Evolutionary conservation across 2,329 filamentous ascomycete species (phyloP), one percentile per base, ranked within the genome.

Genomic region (Alternaria burnsii): DNA sequence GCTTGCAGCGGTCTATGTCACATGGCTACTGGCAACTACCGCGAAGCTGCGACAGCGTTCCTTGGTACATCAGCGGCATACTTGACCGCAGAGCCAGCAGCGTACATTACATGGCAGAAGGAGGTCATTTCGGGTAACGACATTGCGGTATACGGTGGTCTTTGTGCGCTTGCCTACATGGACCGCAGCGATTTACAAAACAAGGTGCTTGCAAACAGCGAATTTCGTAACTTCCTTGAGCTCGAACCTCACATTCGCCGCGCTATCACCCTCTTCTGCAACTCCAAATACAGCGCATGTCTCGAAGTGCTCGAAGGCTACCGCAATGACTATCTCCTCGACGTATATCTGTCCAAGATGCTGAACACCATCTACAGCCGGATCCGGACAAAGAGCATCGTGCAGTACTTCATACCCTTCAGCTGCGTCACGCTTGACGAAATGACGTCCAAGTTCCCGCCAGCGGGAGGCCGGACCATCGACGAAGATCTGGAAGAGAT

Each of bases 191-290:
- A 92, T 62, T 84, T 99, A 22, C 91, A 95, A 76, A 82, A 80
- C 6, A 83, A 84, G 7, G 93, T 98, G 3, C 86, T 99, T 0
- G 92, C 95, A 38, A 97, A 93, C 55, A 94, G 91, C 73, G 82
- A 85, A 11, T 99, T 99, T 82, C 90, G 95, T 53, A 88, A 87
- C 46, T 97, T 95, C 75, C 86, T 99, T 14, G 95, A 98, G 77
- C 85, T 96, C 1, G 95, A 98, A 79, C 93, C 94, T 4, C 94
- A 98, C 72, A 91, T 99, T 63, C 91, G 95, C 65, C 94, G 94
- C 59, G 94, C 95, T 12, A 91, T 99, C 69, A 88, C 87, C 8
- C 89, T 92, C 75, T 99, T 97, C 81, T 92, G 94, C 70, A 93
- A 91, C 68, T 93, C 92, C 62, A 92, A 96, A 71, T 99, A 97